Conservation (phyloP, 345 rosid species). For the Carallia pectinifolia region DNA sequence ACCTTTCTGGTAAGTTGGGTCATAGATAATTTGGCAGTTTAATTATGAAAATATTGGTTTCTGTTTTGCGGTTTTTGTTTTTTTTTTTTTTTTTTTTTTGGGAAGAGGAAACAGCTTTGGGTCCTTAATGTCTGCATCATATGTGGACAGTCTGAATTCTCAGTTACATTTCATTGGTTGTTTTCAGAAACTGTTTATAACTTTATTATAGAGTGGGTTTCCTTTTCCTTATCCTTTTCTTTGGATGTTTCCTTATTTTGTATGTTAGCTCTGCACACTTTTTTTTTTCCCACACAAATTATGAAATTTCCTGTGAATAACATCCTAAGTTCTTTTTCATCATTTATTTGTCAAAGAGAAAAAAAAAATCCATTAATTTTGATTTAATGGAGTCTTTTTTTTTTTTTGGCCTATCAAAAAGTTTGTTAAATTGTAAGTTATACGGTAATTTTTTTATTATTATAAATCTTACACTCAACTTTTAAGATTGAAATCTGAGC, state of each 20-base stretch:
- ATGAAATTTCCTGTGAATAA: background rate
- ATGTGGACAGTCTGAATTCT: background rate
- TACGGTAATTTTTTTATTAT: too few species aligned
- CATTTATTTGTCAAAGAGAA: background rate
- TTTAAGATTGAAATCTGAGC: background rate
- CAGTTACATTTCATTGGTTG: constrained; percentile 6
- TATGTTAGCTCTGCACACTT: background rate
- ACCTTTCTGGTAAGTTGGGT: background rate
- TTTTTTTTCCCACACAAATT: background rate
- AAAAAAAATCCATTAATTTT: too few species aligned
- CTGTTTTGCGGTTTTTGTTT: background rate
- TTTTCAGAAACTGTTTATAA: constrained; percentile 13
- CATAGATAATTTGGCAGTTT: background rate
- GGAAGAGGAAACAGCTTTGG: background rate
- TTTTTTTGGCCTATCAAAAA: too few species aligned
- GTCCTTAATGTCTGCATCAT: background rate
- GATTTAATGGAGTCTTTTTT: too few species aligned
- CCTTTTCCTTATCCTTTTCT: constrained; percentile 1
- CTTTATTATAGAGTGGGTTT: constrained; percentile 3
- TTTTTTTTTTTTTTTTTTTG: background rate
- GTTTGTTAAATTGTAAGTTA: too few species aligned
- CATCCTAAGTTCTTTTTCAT: background rate
- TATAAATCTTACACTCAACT: background rate
- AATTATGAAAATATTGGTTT: background rate
- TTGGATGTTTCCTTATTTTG: constrained; percentile 1